Evolutionary conservation across 78 protist species (phyloP), one percentile per base, ranked within the genome.

Genomic region (Ministeria vibrans): DNA sequence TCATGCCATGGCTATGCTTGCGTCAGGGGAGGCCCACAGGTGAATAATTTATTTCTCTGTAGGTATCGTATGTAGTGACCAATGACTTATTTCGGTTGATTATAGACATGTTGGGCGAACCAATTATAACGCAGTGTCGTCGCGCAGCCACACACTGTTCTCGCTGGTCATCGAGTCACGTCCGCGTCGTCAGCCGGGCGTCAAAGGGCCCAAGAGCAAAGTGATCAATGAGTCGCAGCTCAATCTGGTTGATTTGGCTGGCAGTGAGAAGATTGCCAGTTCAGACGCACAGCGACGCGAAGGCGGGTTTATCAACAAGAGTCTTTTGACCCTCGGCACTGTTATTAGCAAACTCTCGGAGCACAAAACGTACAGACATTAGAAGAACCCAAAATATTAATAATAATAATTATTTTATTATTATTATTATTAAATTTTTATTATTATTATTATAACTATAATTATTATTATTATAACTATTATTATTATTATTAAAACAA

Each of bases 181-280:
- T 62, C 30, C 41, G 79, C 53, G 9, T 32, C 41, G 43, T 41
- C 9, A 41, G 20, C 42, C 4, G 55, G 7, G 55, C 28, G 28
- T 30, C 66, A 4, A 59, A 5, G 66, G 36, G 36, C 36, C 66
- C 36, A 23, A 30, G 59, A 18, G 30, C 30, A 51, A 59, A 0
- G n/a, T 39, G 22, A 27, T 74, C 55, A 45, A 51, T 7, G 15
- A 46, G 28, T 44, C 62, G 63, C 6, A 34, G 28, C 63, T 64
- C 28, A 92, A 86, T 64, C 71, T 93, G 44, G 92, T 93, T 1
- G 96, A 93, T 77, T 70, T 93, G 38, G 96, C 96, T 0, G 96
- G 96, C 4, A 80, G 88, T 23, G 96, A 93, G 77, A 36, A 64
- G 34, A 87, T 91, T 0, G 92, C 87, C 30, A 89, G 89, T 22